These are phyloP conservation scores for Nasturtium officinale DNA, from an alignment of 345 rosid genomes.

Conservation along the genomic window DNA sequence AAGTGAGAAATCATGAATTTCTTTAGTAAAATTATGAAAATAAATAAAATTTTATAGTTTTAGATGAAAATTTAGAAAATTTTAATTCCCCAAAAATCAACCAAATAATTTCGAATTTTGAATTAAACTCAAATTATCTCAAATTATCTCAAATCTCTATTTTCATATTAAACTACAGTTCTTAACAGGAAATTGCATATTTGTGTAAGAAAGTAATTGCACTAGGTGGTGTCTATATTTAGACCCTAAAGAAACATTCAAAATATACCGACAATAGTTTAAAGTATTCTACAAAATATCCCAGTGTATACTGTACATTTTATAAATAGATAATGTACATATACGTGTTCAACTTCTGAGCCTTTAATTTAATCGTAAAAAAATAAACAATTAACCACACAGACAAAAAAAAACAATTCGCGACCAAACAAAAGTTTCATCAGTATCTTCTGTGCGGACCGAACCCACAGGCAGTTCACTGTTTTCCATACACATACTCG, in stretches of 20 bases:
- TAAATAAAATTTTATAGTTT: too few species aligned
- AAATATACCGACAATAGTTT: background rate
- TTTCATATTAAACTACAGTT: too few species aligned
- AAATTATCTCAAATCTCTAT: too few species aligned
- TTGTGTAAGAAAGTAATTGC: background rate
- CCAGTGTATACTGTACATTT: background rate
- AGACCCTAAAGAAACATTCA: background rate
- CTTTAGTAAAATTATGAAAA: too few species aligned
- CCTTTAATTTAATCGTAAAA: background rate
- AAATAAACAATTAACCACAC: background rate
- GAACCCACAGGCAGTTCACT: background rate
- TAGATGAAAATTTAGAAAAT: too few species aligned
- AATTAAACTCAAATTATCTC: too few species aligned
- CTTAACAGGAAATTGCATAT: background rate
- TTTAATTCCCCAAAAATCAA: too few species aligned
- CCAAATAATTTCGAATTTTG: too few species aligned
- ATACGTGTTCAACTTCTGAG: background rate
- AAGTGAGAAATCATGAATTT: too few species aligned
- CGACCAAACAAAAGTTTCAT: constrained; percentile 10
- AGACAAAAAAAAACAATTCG: background rate
- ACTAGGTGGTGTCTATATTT: background rate
- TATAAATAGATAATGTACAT: background rate
- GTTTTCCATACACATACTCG: background rate
- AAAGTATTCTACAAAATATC: background rate
- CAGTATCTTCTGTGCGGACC: constrained; percentile 11